Conservation (phyloP, 2,329 filamentous ascomycete genomes). For the Aspergillus fischeri region DNA sequence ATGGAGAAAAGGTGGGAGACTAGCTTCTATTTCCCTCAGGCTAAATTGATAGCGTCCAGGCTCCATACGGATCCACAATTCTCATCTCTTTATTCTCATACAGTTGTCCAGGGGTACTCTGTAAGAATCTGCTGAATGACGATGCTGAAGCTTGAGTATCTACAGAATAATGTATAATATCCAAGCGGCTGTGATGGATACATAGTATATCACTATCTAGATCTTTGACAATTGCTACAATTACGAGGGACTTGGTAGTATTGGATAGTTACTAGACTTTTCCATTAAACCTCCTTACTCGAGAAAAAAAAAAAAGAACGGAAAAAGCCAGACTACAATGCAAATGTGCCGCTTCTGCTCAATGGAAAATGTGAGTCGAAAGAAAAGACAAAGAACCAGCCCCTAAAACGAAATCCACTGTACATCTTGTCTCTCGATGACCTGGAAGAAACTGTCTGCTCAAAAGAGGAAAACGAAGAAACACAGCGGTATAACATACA, state of each 20-base stretch:
- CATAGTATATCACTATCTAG: background rate
- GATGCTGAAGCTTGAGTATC: background rate
- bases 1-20: background rate
- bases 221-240: background rate
- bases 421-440: conserved; percentile 17
- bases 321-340: background rate
- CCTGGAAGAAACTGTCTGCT: conserved; percentile 8
- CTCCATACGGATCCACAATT: background rate
- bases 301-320: background rate
- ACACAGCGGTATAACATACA: conserved; percentile 31
- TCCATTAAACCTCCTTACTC: background rate
- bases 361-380: conserved; percentile 3
- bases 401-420: conserved; percentile 18
- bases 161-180: too few relatives aligned
- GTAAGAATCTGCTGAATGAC: background rate
- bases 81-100: background rate
- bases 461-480: conserved; percentile 10
- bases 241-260: background rate
- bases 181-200: too few relatives aligned
- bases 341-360: background rate
- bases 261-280: background rate
- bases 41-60: background rate
- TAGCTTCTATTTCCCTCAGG: background rate
- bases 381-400: conserved; percentile 10
- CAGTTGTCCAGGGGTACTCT: too few relatives aligned